Base-by-base conservation (phyloP, 1,284 basidiomycete species). In the Ustilago vetiveriae region DNA sequence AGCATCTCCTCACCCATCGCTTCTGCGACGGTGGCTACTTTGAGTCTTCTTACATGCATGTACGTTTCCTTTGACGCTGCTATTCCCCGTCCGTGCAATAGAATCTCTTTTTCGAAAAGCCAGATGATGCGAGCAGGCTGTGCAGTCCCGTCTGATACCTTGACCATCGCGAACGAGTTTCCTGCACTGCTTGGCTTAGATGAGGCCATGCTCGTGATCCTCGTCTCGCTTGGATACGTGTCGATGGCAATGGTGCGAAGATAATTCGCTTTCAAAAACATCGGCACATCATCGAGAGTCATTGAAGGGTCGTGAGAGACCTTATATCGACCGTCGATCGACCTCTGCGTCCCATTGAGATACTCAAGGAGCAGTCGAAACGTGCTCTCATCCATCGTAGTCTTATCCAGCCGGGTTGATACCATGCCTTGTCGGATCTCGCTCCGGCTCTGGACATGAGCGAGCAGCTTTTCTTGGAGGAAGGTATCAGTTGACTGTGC, bases 1-100 rank as follows among this genome's bases (percentile, higher is more conserved):
- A 17, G 26, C 26, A 43, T 27, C 19, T 43, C 17, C 9, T 24
- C 8, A 17, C 41, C 41, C 14, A 43, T 17, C n/a, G 26, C 41
- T 27, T 43, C 41, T 17, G 29, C 16, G 9, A 11, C 30, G 6
- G 27, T 17, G 41, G 30, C 16, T 27, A 27, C 11, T 17, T 30
- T 43, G 41, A 43, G 41, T 27, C 11, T 43, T 11, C 26, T 16
- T 5, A 43, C 27, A 27, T 43, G 41, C 17, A 43, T 21, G 17
- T 30, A 43, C 16, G n/a, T 14, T 19, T 43, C 5, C 13, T n/a
- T 16, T 5, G 21, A 26, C 19, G n/a, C 41, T 21, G 26, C 41
- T 6, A 19, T 43, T 21, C 41, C 41, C 21, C 26, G 41, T 30
- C 41, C 14, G 27, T 24, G 16, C 11, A 21, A 29, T n/a, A 30